Conservation (phyloP, 495 filamentous ascomycete species). For the Daldinia childiae region DNA sequence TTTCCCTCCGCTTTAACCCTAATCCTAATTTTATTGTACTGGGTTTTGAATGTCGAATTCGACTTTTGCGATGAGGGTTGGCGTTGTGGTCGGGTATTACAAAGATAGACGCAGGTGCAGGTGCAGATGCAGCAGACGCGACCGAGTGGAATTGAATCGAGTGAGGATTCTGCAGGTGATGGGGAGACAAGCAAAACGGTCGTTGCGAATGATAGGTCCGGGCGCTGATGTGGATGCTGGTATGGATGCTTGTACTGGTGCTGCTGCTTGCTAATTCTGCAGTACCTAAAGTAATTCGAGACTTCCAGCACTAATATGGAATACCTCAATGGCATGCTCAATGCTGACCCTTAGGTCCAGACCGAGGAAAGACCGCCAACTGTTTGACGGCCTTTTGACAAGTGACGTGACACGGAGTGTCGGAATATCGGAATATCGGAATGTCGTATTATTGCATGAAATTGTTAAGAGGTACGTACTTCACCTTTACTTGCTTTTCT, state of each 20-base stretch:
- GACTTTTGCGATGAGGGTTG: constrained; percentile 24
- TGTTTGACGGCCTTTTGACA: constrained; percentile 22
- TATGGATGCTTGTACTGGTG: neutral
- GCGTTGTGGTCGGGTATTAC: constrained; percentile 31
- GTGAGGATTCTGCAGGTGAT: constrained; percentile 30
- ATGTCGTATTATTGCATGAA: constrained; percentile 31
- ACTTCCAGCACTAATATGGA: constrained; percentile 26
- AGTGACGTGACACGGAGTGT: constrained; percentile 5
- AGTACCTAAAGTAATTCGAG: constrained; percentile 25
- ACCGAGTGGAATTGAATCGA: constrained; percentile 20
- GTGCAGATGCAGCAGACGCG: constrained; percentile 14
- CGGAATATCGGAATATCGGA: constrained; percentile 1
- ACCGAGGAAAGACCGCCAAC: constrained; percentile 21
- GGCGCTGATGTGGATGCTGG: neutral
- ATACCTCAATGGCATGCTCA: constrained; percentile 32
- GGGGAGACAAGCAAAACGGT: constrained; percentile 8
- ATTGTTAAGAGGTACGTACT: constrained; percentile 10
- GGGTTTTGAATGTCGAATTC: constrained; percentile 9
- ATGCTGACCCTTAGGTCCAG: constrained; percentile 30
- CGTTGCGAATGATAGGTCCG: constrained; percentile 31
- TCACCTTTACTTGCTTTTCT: constrained; percentile 16
- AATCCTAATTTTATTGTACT: constrained; percentile 27
- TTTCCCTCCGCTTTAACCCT: constrained; percentile 32
- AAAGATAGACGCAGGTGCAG: constrained; percentile 28
- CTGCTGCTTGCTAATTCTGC: neutral